A percentile compares a stretch with the other conserved stretches of the same genome.
Conservation (phyloP, 1,284 basidiomycete genomes). For the Agaricales sp. region DNA sequence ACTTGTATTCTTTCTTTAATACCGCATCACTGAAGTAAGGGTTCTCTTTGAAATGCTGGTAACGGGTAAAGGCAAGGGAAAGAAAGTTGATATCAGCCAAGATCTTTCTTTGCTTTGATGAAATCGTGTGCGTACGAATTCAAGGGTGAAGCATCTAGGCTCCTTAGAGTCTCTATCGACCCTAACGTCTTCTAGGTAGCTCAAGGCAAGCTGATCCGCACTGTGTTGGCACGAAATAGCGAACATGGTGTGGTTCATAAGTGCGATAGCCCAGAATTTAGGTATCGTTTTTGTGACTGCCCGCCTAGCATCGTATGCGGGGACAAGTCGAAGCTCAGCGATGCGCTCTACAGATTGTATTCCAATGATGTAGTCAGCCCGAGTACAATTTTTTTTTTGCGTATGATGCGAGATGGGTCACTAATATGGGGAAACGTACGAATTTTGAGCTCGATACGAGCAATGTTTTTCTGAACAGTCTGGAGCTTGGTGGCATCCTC, state of each 20-base stretch:
- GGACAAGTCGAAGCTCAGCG: conserved; percentile 41
- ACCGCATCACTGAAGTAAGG: conserved; percentile 68
- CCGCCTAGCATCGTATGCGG: conserved; percentile 62
- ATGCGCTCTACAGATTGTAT: conserved; percentile 42
- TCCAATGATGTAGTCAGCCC: conserved; percentile 10
- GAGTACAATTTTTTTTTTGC: conserved; percentile 2
- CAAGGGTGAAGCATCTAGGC: conserved; percentile 63
- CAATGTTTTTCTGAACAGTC: conserved; percentile 50
- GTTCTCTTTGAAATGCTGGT: conserved; percentile 74
- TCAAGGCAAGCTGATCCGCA: conserved; percentile 62
- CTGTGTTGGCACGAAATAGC: conserved; percentile 54
- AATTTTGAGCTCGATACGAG: conserved; percentile 56
- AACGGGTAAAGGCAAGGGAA: conserved; percentile 5
- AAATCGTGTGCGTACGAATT: conserved; percentile 52
- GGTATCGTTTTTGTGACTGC: conserved; percentile 50
- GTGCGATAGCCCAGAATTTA: conserved; percentile 72
- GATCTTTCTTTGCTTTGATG: too few relatives aligned
- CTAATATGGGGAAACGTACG: conserved; percentile 34
- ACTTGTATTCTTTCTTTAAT: conserved; percentile 73
- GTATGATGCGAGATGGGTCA: too few relatives aligned
- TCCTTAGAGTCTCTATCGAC: conserved; percentile 55
- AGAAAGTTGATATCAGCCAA: too few relatives aligned
- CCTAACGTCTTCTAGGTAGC: conserved; percentile 75
- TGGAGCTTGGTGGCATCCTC: conserved; percentile 60
- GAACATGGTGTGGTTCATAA: conserved; percentile 58